phyloP scores from a whole-genome alignment of 2,329 filamentous ascomycete species.

The Trichoderma pleuroti region DNA sequence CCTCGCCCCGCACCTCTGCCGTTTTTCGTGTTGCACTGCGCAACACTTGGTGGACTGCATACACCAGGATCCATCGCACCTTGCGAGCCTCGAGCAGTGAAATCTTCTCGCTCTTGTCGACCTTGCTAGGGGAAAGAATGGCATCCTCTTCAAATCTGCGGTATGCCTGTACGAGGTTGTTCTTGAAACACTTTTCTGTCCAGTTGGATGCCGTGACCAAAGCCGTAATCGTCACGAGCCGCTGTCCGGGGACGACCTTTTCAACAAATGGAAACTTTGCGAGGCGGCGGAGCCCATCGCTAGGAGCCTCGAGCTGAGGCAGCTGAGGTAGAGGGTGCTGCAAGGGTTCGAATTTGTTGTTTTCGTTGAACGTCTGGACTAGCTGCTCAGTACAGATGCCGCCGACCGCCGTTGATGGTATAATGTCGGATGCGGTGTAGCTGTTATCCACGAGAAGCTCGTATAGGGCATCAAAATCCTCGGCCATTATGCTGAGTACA shows the following conservation, averaged over 20 bases:
- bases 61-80: conserved; percentile 74
- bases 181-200: conserved; percentile 39
- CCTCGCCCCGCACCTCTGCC: conserved; percentile 55
- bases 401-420: conserved; percentile 55
- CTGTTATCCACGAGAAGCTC: conserved; percentile 64
- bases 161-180: conserved; percentile 64
- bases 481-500: conserved; percentile 58
- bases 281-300: conserved; percentile 31
- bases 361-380: conserved; percentile 61
- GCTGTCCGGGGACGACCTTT: conserved; percentile 46
- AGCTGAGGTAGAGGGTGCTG: conserved; percentile 64
- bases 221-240: conserved; percentile 51
- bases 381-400: conserved; percentile 69
- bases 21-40: conserved; percentile 60
- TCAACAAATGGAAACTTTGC: conserved; percentile 42
- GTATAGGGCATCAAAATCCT: conserved; percentile 70
- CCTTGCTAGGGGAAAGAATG: conserved; percentile 46
- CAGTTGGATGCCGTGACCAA: conserved; percentile 50
- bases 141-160: conserved; percentile 64
- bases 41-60: conserved; percentile 70
- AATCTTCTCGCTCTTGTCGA: conserved; percentile 53
- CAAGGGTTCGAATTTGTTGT: conserved; percentile 58
- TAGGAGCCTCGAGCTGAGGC: conserved; percentile 43
- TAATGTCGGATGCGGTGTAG: conserved; percentile 47
- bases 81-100: conserved; percentile 65